Conservation (phyloP, 2,329 filamentous ascomycete genomes). For the Trichoderma cornu-damae region DNA sequence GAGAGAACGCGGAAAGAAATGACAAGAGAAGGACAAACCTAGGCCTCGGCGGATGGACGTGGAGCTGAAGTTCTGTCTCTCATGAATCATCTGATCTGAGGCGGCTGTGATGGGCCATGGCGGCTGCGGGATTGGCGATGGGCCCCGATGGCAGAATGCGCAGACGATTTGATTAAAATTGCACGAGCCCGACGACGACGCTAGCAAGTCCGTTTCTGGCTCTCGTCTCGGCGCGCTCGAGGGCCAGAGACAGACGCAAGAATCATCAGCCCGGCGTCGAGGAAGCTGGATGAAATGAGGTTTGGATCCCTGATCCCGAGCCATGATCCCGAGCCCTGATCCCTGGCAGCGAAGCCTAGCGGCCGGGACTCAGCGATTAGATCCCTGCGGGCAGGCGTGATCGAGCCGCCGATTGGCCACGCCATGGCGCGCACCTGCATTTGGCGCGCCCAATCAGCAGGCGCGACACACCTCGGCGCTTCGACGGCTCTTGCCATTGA, state of each 20-base stretch:
- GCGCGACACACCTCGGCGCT: conserved; percentile 33
- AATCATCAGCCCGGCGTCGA: background rate
- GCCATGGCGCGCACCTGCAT: conserved; percentile 26
- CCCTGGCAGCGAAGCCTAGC: conserved; percentile 14
- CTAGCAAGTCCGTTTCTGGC: background rate
- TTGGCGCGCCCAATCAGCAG: conserved; percentile 34
- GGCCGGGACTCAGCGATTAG: conserved; percentile 31
- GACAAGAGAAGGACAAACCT: background rate
- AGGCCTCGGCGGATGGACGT: background rate
- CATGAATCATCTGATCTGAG: conserved; percentile 2
- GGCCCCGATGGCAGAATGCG: background rate
- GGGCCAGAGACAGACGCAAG: background rate
- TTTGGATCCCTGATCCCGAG: conserved; percentile 2
- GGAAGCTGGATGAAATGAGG: conserved; percentile 1
- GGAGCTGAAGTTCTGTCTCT: background rate
- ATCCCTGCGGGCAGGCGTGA: conserved; percentile 34
- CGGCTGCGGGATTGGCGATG: background rate
- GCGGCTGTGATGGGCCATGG: background rate
- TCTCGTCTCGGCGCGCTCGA: background rate
- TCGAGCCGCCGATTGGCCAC: conserved; percentile 32
- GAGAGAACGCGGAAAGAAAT: background rate
- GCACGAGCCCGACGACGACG: no score
- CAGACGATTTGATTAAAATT: background rate
- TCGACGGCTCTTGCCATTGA: conserved; percentile 32
- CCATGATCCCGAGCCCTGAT: conserved; percentile 13